phyloP scores from a whole-genome alignment of 352 stramenopile species.

The Globisporangium paddicum region DNA sequence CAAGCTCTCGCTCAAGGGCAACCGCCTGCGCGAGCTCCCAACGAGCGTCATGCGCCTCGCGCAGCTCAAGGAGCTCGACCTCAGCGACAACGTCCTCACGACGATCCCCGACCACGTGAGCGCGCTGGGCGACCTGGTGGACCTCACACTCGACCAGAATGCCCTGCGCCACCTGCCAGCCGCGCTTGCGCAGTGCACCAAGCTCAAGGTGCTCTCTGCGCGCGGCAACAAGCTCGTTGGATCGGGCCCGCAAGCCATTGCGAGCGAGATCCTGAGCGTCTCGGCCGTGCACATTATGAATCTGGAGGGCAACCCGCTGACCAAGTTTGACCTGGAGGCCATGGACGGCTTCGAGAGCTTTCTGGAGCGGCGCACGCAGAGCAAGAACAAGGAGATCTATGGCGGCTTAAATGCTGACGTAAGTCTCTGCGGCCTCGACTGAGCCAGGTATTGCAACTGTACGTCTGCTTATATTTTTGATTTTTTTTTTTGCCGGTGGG shows the following conservation, averaged over 20 bases:
- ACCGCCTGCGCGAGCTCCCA: slow-evolving; percentile 43
- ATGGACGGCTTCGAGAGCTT: slow-evolving; percentile 81
- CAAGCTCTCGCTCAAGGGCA: slow-evolving; percentile 73
- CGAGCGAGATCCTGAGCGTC: slow-evolving; percentile 39
- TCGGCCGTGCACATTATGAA: slow-evolving; percentile 82
- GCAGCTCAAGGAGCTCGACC: slow-evolving; percentile 63
- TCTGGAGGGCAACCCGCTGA: slow-evolving; percentile 76
- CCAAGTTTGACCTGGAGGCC: slow-evolving; percentile 63
- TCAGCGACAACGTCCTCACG: slow-evolving; percentile 53
- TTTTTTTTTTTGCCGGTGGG: not conserved
- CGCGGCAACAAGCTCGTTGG: slow-evolving; percentile 42
- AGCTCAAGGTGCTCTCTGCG: slow-evolving; percentile 73
- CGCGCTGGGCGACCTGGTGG: slow-evolving; percentile 47
- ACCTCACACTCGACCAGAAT: slow-evolving; percentile 70
- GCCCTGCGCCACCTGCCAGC: slow-evolving; percentile 34
- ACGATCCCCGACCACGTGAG: slow-evolving; percentile 39
- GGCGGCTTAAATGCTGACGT: slow-evolving; percentile 70
- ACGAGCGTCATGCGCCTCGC: slow-evolving; percentile 35
- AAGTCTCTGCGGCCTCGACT: slow-evolving; percentile 81
- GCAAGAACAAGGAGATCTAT: slow-evolving; percentile 88
- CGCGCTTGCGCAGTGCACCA: slow-evolving; percentile 44
- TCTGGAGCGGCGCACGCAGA: slow-evolving; percentile 59
- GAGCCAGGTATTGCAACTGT: too few species aligned
- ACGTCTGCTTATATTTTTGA: not conserved
- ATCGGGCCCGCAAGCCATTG: slow-evolving; percentile 36